A percentile compares a stretch with the other conserved stretches of the same genome.
Conservation (phyloP, 108 stramenopile genomes). For the Cyclostephanos tholiformis region DNA sequence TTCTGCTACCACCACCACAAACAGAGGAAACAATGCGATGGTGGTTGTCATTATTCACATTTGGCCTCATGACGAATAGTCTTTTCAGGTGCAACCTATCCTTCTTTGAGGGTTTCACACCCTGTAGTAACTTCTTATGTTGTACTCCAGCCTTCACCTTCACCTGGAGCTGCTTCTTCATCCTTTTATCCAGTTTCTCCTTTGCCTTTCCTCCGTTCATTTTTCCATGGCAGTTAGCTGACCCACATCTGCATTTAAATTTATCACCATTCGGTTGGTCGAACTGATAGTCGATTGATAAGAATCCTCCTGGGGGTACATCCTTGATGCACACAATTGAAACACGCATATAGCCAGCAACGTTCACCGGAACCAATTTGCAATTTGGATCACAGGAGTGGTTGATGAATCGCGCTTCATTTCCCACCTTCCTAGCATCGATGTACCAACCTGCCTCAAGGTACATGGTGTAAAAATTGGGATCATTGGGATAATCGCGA, state of each 20-base stretch:
- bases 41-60: too few species aligned
- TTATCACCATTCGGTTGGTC: too few species aligned
- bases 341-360: slow-evolving; percentile 78
- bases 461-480: slow-evolving; percentile 95
- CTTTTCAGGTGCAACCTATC: slow-evolving; percentile 47
- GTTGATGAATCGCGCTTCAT: slow-evolving; percentile 91
- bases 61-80: slow-evolving; percentile 54
- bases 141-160: slow-evolving; percentile 59
- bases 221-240: slow-evolving; percentile 75
- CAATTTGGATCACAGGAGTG: slow-evolving; percentile 95
- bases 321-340: slow-evolving; percentile 80
- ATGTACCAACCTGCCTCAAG: slow-evolving; percentile 84
- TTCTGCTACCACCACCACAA: too few species aligned
- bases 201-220: slow-evolving; percentile 63
- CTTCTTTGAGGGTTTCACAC: slow-evolving; percentile 34
- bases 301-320: slow-evolving; percentile 75
- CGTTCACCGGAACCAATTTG: slow-evolving; percentile 79
- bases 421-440: slow-evolving; percentile 87
- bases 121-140: slow-evolving; percentile 59
- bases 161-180: slow-evolving; percentile 48
- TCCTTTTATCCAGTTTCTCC: slow-evolving; percentile 39
- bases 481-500: slow-evolving; percentile 84
- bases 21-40: too few species aligned
- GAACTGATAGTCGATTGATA: slow-evolving; percentile 92
- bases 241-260: slow-evolving; percentile 72